Conservation (phyloP, 192 early-diverging fungal genomes). For the Backusella mclennaniae region DNA sequence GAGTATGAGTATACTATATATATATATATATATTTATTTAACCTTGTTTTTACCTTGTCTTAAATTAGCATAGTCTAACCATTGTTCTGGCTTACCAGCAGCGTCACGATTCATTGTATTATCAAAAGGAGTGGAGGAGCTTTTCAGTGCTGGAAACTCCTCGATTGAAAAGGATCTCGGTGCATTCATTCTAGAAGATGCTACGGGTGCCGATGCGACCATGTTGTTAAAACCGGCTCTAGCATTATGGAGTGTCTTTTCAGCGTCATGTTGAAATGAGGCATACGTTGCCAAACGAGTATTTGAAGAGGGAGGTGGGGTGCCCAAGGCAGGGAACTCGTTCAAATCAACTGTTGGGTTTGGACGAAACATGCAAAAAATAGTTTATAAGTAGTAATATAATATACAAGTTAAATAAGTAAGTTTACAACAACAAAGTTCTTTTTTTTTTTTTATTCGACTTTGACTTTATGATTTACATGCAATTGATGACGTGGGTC, state of each 20-base stretch:
- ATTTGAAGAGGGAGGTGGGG: conserved; percentile 9
- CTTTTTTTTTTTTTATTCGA: neutral
- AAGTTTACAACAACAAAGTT: neutral
- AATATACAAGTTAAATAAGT: neutral
- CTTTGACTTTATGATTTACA: neutral
- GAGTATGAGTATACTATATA: neutral
- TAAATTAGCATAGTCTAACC: conserved; percentile 22
- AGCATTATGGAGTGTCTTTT: neutral
- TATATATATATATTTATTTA: too few species aligned
- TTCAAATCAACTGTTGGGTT: conserved; percentile 33
- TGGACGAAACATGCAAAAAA: conserved; percentile 29
- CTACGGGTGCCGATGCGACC: neutral
- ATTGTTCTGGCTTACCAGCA: conserved; percentile 13
- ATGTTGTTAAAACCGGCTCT: neutral
- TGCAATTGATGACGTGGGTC: neutral
- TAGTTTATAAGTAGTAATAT: neutral
- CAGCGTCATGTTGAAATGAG: neutral
- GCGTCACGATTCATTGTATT: conserved; percentile 3
- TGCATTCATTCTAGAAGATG: conserved; percentile 9
- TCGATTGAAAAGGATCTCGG: conserved; percentile 36
- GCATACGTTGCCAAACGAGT: conserved; percentile 34
- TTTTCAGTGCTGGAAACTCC: conserved; percentile 36
- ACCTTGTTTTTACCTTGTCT: conserved; percentile 7
- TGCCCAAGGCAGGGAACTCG: conserved; percentile 36
- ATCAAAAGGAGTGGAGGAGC: conserved; percentile 14